phyloP scores from a whole-genome alignment of 805 yeast genomes.

The Candida adriatica region DNA sequence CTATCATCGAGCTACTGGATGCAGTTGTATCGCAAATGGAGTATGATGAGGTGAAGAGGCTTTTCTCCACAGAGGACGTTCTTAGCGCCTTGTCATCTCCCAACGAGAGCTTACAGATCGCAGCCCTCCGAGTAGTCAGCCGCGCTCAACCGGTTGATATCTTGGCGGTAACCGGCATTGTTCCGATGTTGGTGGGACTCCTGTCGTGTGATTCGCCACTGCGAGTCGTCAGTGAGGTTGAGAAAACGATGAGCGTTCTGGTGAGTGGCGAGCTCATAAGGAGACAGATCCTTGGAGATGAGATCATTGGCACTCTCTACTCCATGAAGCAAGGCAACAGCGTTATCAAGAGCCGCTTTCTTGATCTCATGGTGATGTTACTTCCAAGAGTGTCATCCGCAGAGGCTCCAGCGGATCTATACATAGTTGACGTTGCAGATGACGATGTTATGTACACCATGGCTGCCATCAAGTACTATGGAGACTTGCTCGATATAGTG shows the following conservation, averaged over 20 bases:
- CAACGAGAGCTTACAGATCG: constrained; percentile 13
- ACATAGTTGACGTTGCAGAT: constrained; percentile 5
- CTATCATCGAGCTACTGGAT: constrained; percentile 13
- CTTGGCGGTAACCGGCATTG: constrained; percentile 18
- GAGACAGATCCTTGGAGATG: constrained; percentile 14
- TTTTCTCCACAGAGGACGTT: constrained; percentile 13
- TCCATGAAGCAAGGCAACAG: constrained; percentile 9
- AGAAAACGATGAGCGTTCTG: constrained; percentile 11
- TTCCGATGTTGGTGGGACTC: constrained; percentile 9
- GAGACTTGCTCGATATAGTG: constrained; percentile 11
- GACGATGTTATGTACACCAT: constrained; percentile 15
- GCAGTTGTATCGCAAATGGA: constrained; percentile 9
- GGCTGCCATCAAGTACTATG: constrained; percentile 14
- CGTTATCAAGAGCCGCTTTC: constrained; percentile 8
- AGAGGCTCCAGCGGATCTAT: constrained; percentile 14
- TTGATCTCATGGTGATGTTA: constrained; percentile 10
- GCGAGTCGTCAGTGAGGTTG: constrained; percentile 16
- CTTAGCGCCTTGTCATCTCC: constrained; percentile 16
- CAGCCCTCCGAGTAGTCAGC: constrained; percentile 16
- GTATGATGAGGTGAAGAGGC: constrained; percentile 13
- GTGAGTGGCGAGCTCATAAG: constrained; percentile 14
- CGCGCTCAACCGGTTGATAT: constrained; percentile 20
- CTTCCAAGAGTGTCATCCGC: constrained; percentile 10
- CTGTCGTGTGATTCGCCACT: constrained; percentile 7
- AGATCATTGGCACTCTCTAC: constrained; percentile 4